Evolutionary conservation across 768 basidiomycete species (phyloP).

Genomic region (Fistulinella prunicolor): DNA sequence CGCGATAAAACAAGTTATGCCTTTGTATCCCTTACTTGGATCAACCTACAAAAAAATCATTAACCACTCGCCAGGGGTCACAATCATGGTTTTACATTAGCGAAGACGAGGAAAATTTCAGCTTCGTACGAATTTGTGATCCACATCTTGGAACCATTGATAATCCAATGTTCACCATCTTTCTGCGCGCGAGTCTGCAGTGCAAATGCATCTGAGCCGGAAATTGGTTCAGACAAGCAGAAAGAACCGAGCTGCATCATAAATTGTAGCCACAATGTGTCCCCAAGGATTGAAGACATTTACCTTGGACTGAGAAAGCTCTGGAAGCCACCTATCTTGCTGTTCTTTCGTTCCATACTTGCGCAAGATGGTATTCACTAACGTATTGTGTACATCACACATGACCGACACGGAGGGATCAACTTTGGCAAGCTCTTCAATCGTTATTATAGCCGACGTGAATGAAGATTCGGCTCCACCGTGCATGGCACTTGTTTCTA

Average conservation of each 20-base stretch:
- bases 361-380: slow-evolving; percentile 93
- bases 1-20: slow-evolving; percentile 96
- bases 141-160: slow-evolving; percentile 99
- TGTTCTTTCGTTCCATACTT: slow-evolving; percentile 83
- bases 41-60: slow-evolving; percentile 51
- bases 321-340: slow-evolving; percentile 85
- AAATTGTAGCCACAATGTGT: not conserved
- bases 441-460: slow-evolving; percentile 91
- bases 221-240: slow-evolving; percentile 88
- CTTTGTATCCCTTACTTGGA: slow-evolving; percentile 95
- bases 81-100: slow-evolving; percentile 62
- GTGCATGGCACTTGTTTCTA: slow-evolving; percentile 82
- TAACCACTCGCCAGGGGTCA: not conserved
- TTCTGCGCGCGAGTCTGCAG: slow-evolving; percentile 90
- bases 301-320: slow-evolving; percentile 76
- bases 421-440: slow-evolving; percentile 95
- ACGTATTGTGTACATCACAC: slow-evolving; percentile 98
- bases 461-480: slow-evolving; percentile 91
- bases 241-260: slow-evolving; percentile 82
- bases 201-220: slow-evolving; percentile 97
- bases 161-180: slow-evolving; percentile 78
- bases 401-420: slow-evolving; percentile 96
- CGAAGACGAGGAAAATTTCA: slow-evolving; percentile 91
- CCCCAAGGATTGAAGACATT: not conserved
- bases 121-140: slow-evolving; percentile 95